These are phyloP conservation scores for Hypoxylon perforatum DNA, from an alignment of 495 filamentous ascomycete genomes.

Conservation along the genomic window DNA sequence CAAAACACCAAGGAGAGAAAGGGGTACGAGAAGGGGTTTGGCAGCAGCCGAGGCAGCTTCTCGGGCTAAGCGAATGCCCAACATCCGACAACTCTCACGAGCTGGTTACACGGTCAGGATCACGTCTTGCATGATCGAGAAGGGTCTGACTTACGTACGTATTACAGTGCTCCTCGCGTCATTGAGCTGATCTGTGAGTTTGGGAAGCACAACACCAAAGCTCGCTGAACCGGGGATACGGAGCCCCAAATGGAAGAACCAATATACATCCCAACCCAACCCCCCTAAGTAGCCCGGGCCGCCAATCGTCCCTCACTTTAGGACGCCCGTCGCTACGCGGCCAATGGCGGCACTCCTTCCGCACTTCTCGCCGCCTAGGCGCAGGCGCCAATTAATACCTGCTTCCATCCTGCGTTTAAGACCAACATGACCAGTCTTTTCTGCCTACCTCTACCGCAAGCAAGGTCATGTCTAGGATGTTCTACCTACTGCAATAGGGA, in stretches of 20 bases:
- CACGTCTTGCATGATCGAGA: constrained; percentile 16
- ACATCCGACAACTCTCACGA: neutral
- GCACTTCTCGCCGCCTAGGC: constrained; percentile 28
- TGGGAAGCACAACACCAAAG: constrained; percentile 21
- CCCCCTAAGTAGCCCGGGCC: neutral
- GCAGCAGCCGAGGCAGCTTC: too few relatives aligned
- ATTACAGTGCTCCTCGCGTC: constrained; percentile 11
- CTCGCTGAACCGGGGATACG: constrained; percentile 15
- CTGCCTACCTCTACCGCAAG: constrained; percentile 14
- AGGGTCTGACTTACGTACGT: constrained; percentile 20
- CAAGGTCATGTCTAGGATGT: constrained; percentile 5
- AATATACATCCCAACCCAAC: constrained; percentile 7
- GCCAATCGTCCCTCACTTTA: constrained; percentile 7
- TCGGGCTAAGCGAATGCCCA: too few relatives aligned
- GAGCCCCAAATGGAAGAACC: constrained; percentile 9
- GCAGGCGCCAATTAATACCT: constrained; percentile 26
- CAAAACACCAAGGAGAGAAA: too few relatives aligned
- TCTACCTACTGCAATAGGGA: too few relatives aligned
- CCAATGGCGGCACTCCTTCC: constrained; percentile 18
- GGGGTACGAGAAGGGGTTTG: too few relatives aligned
- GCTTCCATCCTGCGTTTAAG: constrained; percentile 6
- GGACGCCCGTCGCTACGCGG: constrained; percentile 13
- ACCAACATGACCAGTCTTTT: constrained; percentile 9
- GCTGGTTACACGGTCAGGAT: constrained; percentile 29
- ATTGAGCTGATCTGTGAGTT: constrained; percentile 13